Percentiles rank a stretch among this genome's conserved stretches.
phyloP scores from a whole-genome alignment of 2,329 filamentous ascomycete species.

The Calonectria hongkongensis region DNA sequence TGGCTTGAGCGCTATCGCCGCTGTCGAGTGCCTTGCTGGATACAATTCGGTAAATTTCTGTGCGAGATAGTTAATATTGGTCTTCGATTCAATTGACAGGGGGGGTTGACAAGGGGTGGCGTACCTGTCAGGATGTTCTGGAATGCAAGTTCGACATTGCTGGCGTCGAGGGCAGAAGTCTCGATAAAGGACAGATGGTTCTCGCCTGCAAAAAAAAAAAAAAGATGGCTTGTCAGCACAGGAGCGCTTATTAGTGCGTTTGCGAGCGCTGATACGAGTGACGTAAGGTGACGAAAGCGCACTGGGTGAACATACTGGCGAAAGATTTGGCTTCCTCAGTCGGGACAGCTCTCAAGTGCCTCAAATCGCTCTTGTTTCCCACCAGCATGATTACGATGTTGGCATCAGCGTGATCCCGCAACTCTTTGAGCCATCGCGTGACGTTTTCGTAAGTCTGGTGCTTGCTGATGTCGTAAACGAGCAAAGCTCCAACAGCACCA shows the following conservation, averaged over 20 bases:
- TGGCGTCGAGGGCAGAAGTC: slow-evolving; percentile 98
- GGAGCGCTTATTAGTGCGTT: slow-evolving; percentile 15
- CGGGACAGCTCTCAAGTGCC: slow-evolving; percentile 95
- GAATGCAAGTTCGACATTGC: slow-evolving; percentile 99
- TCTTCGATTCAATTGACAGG: slow-evolving; percentile 23
- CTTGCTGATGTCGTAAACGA: slow-evolving; percentile 99
- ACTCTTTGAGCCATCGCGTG: slow-evolving; percentile 98
- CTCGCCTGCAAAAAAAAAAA: slow-evolving; percentile 77
- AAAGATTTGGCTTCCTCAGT: slow-evolving; percentile 99
- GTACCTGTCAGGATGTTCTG: slow-evolving; percentile 99
- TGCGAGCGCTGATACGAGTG: slow-evolving; percentile 24
- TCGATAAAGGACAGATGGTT: slow-evolving; percentile 99
- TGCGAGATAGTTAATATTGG: slow-evolving; percentile 39
- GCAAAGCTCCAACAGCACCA: slow-evolving; percentile 95
- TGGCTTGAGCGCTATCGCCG: slow-evolving; percentile 86
- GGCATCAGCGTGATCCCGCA: slow-evolving; percentile 97
- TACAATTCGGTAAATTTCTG: slow-evolving; percentile 99
- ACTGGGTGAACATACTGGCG: slow-evolving; percentile 80
- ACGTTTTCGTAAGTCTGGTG: slow-evolving; percentile 99
- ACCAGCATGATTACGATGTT: slow-evolving; percentile 99
- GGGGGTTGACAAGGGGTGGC: slow-evolving; percentile 53
- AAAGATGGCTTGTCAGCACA: slow-evolving; percentile 41
- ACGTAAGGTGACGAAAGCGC: slow-evolving; percentile 41
- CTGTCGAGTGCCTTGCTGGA: slow-evolving; percentile 97
- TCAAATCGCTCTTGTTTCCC: slow-evolving; percentile 99